A percentile compares a stretch with the other conserved stretches of the same genome.
Conservation (phyloP, 495 filamentous ascomycete species). For the Penicillium atrosanguineum region DNA sequence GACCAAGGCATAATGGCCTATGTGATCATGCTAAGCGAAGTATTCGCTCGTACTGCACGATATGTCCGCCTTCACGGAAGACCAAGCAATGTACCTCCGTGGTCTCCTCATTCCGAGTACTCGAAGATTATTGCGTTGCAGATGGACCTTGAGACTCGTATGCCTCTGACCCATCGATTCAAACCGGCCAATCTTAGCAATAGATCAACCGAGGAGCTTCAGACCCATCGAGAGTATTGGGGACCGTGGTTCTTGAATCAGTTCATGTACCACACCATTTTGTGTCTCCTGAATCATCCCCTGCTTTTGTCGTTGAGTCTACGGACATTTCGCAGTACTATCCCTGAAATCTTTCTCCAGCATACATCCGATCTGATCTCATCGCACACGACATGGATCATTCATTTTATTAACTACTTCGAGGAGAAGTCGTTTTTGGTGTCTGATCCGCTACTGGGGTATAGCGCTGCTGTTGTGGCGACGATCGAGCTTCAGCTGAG, state of each 20-base stretch:
- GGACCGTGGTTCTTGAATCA: constrained; percentile 49
- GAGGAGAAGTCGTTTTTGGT: constrained; percentile 41
- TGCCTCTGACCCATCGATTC: constrained; percentile 47
- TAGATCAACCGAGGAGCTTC: constrained; percentile 38
- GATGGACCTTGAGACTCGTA: constrained; percentile 48
- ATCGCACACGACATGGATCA: constrained; percentile 48
- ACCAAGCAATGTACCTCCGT: constrained; percentile 44
- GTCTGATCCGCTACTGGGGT: constrained; percentile 48
- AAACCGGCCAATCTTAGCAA: constrained; percentile 42
- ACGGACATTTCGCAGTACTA: constrained; percentile 43
- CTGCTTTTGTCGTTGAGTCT: constrained; percentile 45
- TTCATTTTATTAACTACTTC: constrained; percentile 48
- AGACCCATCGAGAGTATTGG: constrained; percentile 45
- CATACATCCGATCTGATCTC: constrained; percentile 47
- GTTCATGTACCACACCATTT: constrained; percentile 48
- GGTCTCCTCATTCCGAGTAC: constrained; percentile 50
- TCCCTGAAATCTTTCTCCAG: constrained; percentile 51
- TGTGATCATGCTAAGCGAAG: constrained; percentile 44
- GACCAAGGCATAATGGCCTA: constrained; percentile 50
- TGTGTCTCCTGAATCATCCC: constrained; percentile 49
- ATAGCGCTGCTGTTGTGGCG: constrained; percentile 47
- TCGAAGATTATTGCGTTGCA: constrained; percentile 46
- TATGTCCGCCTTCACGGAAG: constrained; percentile 46
- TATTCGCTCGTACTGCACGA: constrained; percentile 41
- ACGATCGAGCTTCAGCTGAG: constrained; percentile 51